Base-by-base conservation (phyloP, 108 stramenopile species). In the Cyclotella choctawhatcheeana region DNA sequence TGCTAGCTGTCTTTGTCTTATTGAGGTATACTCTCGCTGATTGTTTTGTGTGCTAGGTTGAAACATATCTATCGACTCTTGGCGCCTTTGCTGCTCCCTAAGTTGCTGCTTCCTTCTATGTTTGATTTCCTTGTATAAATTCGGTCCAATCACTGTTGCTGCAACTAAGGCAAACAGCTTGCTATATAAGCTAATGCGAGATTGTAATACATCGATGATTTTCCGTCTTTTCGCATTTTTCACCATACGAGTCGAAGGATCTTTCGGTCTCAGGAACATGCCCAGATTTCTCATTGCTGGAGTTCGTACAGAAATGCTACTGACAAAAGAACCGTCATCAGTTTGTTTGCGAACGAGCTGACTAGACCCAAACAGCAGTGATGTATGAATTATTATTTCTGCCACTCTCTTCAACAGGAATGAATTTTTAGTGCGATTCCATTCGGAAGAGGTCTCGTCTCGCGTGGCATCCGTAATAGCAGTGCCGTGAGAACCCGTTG, bases 281-380 rank as follows among this genome's bases (percentile, higher is more conserved):
- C 80, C 80, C 45, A 70, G 71, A 59, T 44, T 73, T 37, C 45
- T 55, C 80, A 81, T 81, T 21, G 73, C 80, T 20, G 80, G 80
- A 35, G 80, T 81, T 43, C 40, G 44, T 50, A 81, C 33, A 43
- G 53, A 50, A 33, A 74, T 25, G 22, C 44, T 56, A 63, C 56
- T 52, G 18, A 22, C 17, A 18, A 31, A 35, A 45, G 63, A 63
- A 26, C 48, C 53, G 30, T 55, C 44, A 17, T 56, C 34, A 3
- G 14, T 20, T 2, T 27, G 55, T 35, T 50, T 47, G 14, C 48
- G 67, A 40, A 56, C 10, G 16, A 60, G 18, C 6, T 34, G 80
- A 43, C 64, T 68, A 1, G 80, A 81, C 53, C 80, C 80, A 22
- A 81, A 12, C 44, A 81, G 3, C 13, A 81, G 55, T 12, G 69